A percentile compares a stretch with the other conserved stretches of the same genome.
phyloP scores from a whole-genome alignment of 495 filamentous ascomycete genomes.

The Chaetomium cochliodes region DNA sequence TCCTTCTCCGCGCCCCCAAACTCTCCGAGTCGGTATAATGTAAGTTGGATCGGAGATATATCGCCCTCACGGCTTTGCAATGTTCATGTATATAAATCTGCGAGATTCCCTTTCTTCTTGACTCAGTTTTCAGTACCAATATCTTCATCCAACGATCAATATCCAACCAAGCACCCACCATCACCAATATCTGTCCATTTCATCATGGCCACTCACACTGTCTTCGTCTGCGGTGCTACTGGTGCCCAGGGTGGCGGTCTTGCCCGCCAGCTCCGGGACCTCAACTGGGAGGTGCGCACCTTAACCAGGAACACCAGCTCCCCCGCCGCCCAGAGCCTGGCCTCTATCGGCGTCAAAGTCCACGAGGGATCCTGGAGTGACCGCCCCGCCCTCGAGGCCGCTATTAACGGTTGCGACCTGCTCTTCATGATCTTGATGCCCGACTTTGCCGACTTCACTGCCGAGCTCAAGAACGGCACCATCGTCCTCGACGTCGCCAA shows the following conservation, averaged over 20 bases:
- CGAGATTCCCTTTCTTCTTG: not conserved
- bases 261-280: slow-evolving; percentile 39
- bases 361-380: slow-evolving; percentile 46
- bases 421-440: slow-evolving; percentile 53
- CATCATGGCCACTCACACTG: slow-evolving; percentile 15
- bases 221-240: slow-evolving; percentile 51
- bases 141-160: not conserved
- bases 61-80: not conserved
- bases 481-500: slow-evolving; percentile 46
- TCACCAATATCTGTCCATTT: not conserved
- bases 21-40: not conserved
- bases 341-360: slow-evolving; percentile 41
- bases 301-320: slow-evolving; percentile 43
- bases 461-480: slow-evolving; percentile 42
- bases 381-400: slow-evolving; percentile 36
- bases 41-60: not conserved
- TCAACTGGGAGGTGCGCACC: slow-evolving; percentile 42
- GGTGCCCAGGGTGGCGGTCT: slow-evolving; percentile 51
- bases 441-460: slow-evolving; percentile 25
- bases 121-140: not conserved
- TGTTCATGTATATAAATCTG: not conserved
- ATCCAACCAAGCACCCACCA: not conserved
- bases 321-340: slow-evolving; percentile 37
- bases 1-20: not conserved
- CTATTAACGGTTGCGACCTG: slow-evolving; percentile 42